Conservation (phyloP, 2,329 filamentous ascomycete genomes). For the Endocalyx cinctus region DNA sequence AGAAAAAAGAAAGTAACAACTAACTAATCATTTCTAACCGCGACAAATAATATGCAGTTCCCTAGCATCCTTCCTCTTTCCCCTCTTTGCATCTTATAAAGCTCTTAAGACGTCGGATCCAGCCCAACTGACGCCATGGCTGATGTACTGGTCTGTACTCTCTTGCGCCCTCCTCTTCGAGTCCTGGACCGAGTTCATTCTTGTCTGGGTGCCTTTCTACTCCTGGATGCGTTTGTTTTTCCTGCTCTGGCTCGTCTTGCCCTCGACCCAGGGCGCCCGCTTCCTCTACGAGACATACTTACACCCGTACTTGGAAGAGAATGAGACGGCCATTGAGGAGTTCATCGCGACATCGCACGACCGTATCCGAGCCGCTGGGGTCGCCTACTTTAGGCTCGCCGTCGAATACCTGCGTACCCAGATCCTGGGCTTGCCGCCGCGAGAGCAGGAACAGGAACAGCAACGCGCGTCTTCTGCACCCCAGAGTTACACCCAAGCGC, state of each 20-base stretch:
- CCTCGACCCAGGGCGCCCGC: constrained; percentile 90
- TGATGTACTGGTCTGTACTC: constrained; percentile 98
- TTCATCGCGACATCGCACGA: constrained; percentile 82
- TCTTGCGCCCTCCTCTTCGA: constrained; percentile 77
- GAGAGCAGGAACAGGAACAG: constrained; percentile 32
- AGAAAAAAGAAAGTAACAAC: no score
- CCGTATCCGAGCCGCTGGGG: constrained; percentile 68
- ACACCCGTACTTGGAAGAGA: constrained; percentile 81
- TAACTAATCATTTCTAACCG: no score
- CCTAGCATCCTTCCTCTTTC: constrained; percentile 84
- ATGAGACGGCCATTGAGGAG: constrained; percentile 85
- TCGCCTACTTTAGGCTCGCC: constrained; percentile 67
- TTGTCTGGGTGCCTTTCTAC: constrained; percentile 92
- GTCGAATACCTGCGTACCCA: constrained; percentile 71
- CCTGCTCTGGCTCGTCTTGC: constrained; percentile 92
- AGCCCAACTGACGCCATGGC: constrained; percentile 87
- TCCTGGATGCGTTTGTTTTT: constrained; percentile 82
- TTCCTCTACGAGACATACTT: constrained; percentile 80
- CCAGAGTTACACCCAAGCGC: constrained; percentile 68
- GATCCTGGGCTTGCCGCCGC: constrained; percentile 71
- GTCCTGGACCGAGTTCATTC: constrained; percentile 81
- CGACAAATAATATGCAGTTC: no score
- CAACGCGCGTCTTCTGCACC: constrained; percentile 38
- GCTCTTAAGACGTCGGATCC: constrained; percentile 90
- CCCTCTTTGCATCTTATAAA: constrained; percentile 96